Evolutionary conservation across 371 early-diverging fungal species (phyloP).

Genomic region (Mortierella sp.): DNA sequence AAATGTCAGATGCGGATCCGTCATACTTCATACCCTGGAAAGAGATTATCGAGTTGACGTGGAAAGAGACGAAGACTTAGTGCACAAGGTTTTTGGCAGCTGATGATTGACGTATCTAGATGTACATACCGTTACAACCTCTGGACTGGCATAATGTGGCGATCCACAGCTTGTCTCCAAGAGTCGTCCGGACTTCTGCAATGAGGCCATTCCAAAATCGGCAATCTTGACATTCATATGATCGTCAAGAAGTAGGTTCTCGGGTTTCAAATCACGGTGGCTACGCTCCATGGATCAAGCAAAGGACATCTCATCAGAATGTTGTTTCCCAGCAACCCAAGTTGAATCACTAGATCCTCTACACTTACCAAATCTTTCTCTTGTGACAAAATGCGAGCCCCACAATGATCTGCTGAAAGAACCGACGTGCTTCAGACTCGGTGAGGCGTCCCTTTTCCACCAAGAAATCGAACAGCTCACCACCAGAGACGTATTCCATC

Average conservation of each 20-base stretch:
- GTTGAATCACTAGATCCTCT: no score
- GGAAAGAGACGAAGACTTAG: no score
- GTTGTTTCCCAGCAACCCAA: no score
- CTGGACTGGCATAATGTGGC: conserved; percentile 95
- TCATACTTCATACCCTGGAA: conserved; percentile 79
- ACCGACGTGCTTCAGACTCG: conserved; percentile 88
- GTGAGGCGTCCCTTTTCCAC: conserved; percentile 88
- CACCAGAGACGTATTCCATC: conserved; percentile 97
- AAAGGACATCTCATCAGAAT: no score
- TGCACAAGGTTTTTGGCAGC: no score
- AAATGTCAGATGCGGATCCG: conserved; percentile 89
- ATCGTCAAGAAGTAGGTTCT: conserved; percentile 92
- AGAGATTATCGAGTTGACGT: no score
- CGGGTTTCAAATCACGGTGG: conserved; percentile 98
- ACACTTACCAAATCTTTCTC: conserved; percentile 85
- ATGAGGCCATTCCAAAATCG: conserved; percentile 89
- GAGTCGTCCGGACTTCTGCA: conserved; percentile 75
- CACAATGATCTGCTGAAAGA: conserved; percentile 96
- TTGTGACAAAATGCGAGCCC: conserved; percentile 95
- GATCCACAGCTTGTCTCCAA: conserved; percentile 89
- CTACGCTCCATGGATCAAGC: conserved; percentile 52
- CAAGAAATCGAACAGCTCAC: conserved; percentile 95
- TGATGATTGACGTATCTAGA: no score
- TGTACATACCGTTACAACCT: conserved; percentile 74
- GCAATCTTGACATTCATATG: conserved; percentile 84